Base-by-base conservation (phyloP, 768 basidiomycete genomes). In the Lactarius deliciosus region DNA sequence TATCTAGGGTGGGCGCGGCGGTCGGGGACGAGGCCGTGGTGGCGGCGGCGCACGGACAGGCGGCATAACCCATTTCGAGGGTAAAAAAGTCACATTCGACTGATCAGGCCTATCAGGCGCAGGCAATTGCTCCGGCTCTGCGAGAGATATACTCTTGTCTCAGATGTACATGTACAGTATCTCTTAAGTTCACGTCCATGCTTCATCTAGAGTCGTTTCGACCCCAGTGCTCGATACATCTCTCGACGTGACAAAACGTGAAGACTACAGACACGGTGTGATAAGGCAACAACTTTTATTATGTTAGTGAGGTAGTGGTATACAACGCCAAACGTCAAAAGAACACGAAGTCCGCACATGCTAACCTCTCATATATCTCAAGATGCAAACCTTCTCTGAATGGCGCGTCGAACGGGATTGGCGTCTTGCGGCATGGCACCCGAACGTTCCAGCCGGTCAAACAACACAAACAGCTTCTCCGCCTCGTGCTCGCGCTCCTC, bases 401-500 rank as follows among this genome's bases (percentile, higher is more conserved):
- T 81, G 1, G 88, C 91, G 74, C 83, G 87, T 62, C 91, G 82
- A 69, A 92, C 84, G 7, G 90, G 91, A 73, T 91, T 91, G 70
- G 85, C 85, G 56, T 79, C 81, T 22, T 85, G 79, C 13, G 85
- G 83, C 38, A 93, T 73, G 54, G 86, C 84, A 25, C 93, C 92
- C 55, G 81, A 87, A 76, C 81, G 86, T 74, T 95, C 92, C 69
- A 98, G 80, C 57, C 96, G 81, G 69, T 97, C 92, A 73, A 99
- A 98, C 22, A 98, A 80, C 40, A 91, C 87, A 73, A 98, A 93
- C 50, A 99, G 80, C 73, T 88, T 89, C 80, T 98, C 96, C 62
- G 95, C 90, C 78, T 99, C 97, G 11, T 78, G 79, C 74, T 97
- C 94, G 76, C 96, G 97, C 81, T 99, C 96, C 74, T 96, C 95